Evolutionary conservation across 75 land plant species (phyloP).

Genomic region (Pinus tabuliformis): DNA sequence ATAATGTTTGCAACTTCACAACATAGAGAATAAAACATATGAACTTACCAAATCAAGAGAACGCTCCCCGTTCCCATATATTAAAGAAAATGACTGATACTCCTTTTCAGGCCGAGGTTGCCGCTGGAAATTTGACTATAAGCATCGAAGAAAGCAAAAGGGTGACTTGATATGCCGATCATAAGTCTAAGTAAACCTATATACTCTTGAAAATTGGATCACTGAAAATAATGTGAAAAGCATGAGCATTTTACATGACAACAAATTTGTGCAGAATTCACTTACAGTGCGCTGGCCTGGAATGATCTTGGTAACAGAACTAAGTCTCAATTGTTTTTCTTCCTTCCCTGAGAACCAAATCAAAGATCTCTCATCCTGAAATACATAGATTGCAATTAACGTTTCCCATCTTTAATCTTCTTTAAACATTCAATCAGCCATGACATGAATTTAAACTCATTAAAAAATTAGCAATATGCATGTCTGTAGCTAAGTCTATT

Average conservation of each 20-base stretch:
- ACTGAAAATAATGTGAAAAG: neutral
- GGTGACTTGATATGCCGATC: neutral
- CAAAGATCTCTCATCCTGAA: constrained; percentile 48
- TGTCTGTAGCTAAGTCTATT: no score
- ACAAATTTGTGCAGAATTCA: constrained; percentile 1
- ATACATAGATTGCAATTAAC: neutral
- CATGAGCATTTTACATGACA: constrained; percentile 1
- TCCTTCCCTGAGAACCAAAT: constrained; percentile 60
- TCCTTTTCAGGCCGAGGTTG: constrained; percentile 40
- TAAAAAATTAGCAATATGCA: no score
- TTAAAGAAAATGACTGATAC: constrained; percentile 51
- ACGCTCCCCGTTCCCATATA: constrained; percentile 40
- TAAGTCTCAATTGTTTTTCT: constrained; percentile 44
- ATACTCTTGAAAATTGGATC: neutral
- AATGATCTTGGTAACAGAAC: constrained; percentile 34
- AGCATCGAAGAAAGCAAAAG: neutral
- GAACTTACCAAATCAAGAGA: constrained; percentile 59
- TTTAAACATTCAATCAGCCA: neutral
- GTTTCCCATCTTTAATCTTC: neutral
- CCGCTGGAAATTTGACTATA: constrained; percentile 43
- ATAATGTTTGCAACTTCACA: neutral
- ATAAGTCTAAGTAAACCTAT: neutral
- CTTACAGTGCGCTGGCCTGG: constrained; percentile 50
- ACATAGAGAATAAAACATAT: neutral
- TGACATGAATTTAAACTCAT: no score